Percentiles rank a stretch among this genome's conserved stretches.
Conservation (phyloP, 2,329 filamentous ascomycete species). For the Diplodia corticola region DNA sequence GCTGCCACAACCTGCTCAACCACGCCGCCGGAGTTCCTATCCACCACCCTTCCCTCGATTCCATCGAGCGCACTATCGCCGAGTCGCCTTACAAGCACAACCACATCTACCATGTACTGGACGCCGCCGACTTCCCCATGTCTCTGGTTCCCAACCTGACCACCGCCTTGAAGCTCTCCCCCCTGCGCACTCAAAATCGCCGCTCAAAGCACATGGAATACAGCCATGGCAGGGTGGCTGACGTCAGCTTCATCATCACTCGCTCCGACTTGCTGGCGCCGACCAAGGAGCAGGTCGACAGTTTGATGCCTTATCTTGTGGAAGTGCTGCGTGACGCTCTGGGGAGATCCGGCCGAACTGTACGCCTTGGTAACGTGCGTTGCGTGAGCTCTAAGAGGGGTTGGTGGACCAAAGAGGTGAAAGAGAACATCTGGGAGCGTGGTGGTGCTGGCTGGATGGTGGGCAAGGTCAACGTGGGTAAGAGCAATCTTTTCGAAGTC, state of each 20-base stretch:
- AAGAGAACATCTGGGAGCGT: conserved; percentile 78
- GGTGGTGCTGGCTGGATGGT: conserved; percentile 94
- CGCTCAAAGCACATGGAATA: conserved; percentile 69
- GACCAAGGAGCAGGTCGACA: conserved; percentile 78
- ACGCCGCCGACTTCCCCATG: conserved; percentile 96
- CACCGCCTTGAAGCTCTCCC: conserved; percentile 67
- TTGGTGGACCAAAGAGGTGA: conserved; percentile 90
- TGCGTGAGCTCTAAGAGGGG: conserved; percentile 82
- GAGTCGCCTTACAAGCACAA: conserved; percentile 90
- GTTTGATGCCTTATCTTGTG: conserved; percentile 80
- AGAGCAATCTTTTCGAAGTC: conserved; percentile 85
- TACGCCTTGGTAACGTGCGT: conserved; percentile 84
- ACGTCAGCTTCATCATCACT: conserved; percentile 89
- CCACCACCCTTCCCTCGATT: conserved; percentile 75
- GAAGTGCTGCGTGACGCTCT: conserved; percentile 76
- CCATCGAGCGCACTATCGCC: conserved; percentile 78
- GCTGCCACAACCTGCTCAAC: conserved; percentile 81
- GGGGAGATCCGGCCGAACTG: conserved; percentile 63
- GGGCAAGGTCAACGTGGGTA: conserved; percentile 97
- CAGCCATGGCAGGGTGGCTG: conserved; percentile 66
- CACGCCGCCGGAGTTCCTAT: conserved; percentile 72
- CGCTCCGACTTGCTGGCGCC: conserved; percentile 83
- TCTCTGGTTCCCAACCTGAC: conserved; percentile 80
- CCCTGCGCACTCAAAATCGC: conserved; percentile 76
- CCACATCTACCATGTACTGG: conserved; percentile 91